Percentiles rank a stretch among this genome's conserved stretches.
Conservation (phyloP, 495 filamentous ascomycete genomes). For the Bacidia gigantensis region DNA sequence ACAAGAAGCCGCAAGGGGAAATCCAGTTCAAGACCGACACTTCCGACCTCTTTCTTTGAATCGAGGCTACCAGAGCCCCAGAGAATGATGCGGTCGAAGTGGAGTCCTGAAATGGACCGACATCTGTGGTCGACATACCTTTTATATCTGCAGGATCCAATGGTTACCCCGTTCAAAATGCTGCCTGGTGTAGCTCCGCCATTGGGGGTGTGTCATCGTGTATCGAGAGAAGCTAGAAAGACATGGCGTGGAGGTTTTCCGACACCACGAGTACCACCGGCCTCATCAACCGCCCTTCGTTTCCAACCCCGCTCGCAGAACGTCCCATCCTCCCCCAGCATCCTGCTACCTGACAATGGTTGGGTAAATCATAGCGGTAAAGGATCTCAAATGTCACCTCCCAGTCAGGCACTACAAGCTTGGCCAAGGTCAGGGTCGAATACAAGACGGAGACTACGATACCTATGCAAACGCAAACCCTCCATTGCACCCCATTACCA, state of each 20-base stretch:
- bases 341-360: too few species aligned
- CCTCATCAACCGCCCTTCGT: too few species aligned
- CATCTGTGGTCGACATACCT: constrained; percentile 89
- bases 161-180: constrained; percentile 85
- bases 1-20: constrained; percentile 15
- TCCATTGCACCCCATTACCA: constrained; percentile 53
- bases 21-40: constrained; percentile 6
- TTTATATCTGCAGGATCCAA: constrained; percentile 78
- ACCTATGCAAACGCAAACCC: constrained; percentile 67
- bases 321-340: too few species aligned
- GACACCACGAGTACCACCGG: too few species aligned
- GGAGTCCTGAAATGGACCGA: constrained; percentile 82
- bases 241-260: constrained; percentile 73
- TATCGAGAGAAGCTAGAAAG: constrained; percentile 70
- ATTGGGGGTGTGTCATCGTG: constrained; percentile 75
- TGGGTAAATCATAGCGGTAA: too few species aligned
- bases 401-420: constrained; percentile 24
- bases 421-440: constrained; percentile 80
- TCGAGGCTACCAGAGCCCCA: constrained; percentile 8
- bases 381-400: too few species aligned
- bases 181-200: constrained; percentile 77
- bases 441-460: constrained; percentile 66
- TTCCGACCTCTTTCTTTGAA: not conserved
- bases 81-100: constrained; percentile 26
- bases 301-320: too few species aligned